phyloP scores from a whole-genome alignment of 257 asterid genomes.

The Thymus quinquecostatus region DNA sequence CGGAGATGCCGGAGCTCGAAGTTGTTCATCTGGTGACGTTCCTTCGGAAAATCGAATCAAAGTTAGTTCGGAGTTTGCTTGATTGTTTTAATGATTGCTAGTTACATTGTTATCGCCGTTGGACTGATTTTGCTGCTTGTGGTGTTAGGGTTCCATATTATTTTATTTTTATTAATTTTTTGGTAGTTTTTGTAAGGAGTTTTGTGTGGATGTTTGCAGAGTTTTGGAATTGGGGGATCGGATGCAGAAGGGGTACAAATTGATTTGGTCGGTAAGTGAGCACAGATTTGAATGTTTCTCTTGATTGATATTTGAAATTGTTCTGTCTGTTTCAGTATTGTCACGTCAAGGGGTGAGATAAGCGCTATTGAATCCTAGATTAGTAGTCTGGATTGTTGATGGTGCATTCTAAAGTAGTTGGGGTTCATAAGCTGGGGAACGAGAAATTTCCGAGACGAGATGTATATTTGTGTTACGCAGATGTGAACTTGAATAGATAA shows the following conservation, averaged over 20 bases:
- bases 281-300: background rate
- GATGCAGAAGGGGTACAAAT: constrained; percentile 33
- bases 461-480: background rate
- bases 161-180: background rate
- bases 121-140: constrained; percentile 10
- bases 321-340: background rate
- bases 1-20: constrained; percentile 44
- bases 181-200: constrained; percentile 13
- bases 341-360: too few species aligned
- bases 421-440: background rate
- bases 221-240: constrained; percentile 43
- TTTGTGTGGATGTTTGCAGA: constrained; percentile 42
- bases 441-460: background rate
- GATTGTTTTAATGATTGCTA: background rate
- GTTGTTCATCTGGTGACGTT: constrained; percentile 32
- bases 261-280: constrained; percentile 46
- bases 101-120: background rate
- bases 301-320: background rate
- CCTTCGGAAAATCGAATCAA: constrained; percentile 51
- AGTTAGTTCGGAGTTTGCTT: constrained; percentile 33
- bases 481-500: background rate
- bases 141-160: background rate
- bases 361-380: background rate
- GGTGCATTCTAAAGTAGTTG: constrained; percentile 6
- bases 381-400: constrained; percentile 10